Evolutionary conservation across 179 eudicot genomes (phyloP), one percentile per base, ranked within the genome.

Genomic region (Beta corolliflora): DNA sequence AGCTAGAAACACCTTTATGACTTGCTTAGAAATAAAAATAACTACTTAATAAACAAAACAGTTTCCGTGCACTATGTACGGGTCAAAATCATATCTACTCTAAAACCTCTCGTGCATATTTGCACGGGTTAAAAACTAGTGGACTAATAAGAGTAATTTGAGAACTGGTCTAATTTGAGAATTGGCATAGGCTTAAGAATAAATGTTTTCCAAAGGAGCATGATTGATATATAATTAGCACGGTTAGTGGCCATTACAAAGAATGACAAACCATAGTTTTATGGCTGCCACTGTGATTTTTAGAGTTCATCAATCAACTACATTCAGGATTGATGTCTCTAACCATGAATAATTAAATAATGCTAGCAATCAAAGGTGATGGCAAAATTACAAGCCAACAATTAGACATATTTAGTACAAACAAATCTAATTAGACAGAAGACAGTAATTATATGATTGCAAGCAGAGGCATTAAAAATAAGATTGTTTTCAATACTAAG

Each of bases 401-500:
- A 18, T 25, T 31, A 10, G 10, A 23, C 29, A 65, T 11, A 64
- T n/a, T 64, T 8, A 36, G 16, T 10, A 31, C 66, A 74, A 36
- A 4, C 71, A 16, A 77, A 71, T 31, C 50, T 14, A 71, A 13
- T 54, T 59, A n/a, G n/a, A n/a, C n/a, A n/a, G n/a, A n/a, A 7
- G 29, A 16, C 14, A 59, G 3, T 31, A 7, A 29, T 10, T 65
- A 73, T 6, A 78, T 65, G 70, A 54, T 53, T 50, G 81, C 77
- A 73, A 78, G n/a, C 3, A 76, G 70, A 67, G 73, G 76, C 75
- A 78, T 23, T 16, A 81, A 60, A 18, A 69, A 16, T 46, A 78
- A 21, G 5, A 48, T 29, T 19, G 50, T 25, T 59, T 50, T 41
- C 10, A 84, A 58, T 58, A 74, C 54, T 4, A 74, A 50, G 61